Evolutionary conservation across 352 stramenopile genomes (phyloP).

Genomic region (Peronospora farinosa): DNA sequence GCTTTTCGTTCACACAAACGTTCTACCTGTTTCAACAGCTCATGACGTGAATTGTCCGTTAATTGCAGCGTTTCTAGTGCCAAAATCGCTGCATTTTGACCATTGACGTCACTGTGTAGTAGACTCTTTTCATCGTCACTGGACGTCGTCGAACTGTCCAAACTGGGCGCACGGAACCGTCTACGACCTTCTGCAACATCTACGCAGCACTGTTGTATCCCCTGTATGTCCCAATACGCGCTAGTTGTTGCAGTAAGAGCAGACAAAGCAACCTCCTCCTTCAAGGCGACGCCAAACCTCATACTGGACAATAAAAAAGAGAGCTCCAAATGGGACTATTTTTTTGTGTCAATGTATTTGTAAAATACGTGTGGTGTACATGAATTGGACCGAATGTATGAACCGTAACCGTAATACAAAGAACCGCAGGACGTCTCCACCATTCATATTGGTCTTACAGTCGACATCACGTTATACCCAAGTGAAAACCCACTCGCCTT

Average conservation of each 20-base stretch:
- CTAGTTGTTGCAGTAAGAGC: background rate
- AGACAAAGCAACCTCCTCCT: constrained; percentile 18
- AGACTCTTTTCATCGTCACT: constrained; percentile 33
- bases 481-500: constrained; percentile 75
- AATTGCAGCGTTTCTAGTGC: constrained; percentile 24
- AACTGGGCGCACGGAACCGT: constrained; percentile 48
- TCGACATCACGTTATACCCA: constrained; percentile 1
- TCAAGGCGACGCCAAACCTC: constrained; percentile 41
- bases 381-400: constrained; percentile 9
- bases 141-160: constrained; percentile 36
- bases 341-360: constrained; percentile 1
- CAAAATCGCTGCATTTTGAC: constrained; percentile 8
- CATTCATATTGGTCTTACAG: constrained; percentile 46
- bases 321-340: background rate
- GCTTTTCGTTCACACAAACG: constrained; percentile 56
- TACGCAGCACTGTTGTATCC: constrained; percentile 1
- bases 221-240: constrained; percentile 5
- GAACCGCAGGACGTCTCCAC: constrained; percentile 35
- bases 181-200: background rate
- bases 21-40: constrained; percentile 60
- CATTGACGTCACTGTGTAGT: background rate
- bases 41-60: constrained; percentile 35
- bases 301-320: constrained; percentile 28
- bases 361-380: constrained; percentile 23
- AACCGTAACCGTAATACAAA: constrained; percentile 19